phyloP scores from a whole-genome alignment of 257 asterid species.

The Gentiana straminea region DNA sequence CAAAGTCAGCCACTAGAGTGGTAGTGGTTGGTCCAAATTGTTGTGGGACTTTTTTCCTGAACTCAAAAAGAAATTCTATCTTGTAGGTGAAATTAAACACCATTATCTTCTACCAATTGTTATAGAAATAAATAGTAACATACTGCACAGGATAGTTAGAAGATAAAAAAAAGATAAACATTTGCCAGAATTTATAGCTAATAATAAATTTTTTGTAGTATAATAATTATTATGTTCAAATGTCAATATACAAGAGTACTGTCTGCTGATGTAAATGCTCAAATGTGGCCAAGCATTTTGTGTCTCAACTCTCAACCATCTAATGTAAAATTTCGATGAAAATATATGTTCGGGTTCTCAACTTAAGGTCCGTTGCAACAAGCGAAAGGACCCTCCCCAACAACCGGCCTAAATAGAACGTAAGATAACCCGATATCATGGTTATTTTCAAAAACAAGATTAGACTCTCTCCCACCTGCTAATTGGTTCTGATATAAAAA shows the following conservation, averaged over 20 bases:
- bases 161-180: too few species aligned
- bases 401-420: not conserved
- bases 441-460: not conserved
- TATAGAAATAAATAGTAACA: too few species aligned
- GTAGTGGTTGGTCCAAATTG: too few species aligned
- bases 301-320: conserved; percentile 7
- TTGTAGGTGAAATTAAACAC: too few species aligned
- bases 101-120: too few species aligned
- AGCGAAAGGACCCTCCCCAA: not conserved
- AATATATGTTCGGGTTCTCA: conserved; percentile 6
- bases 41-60: too few species aligned
- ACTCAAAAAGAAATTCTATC: too few species aligned
- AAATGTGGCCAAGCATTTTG: conserved; percentile 2
- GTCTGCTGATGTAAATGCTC: conserved; percentile 2
- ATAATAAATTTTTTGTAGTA: not conserved
- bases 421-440: conserved; percentile 4
- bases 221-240: conserved; percentile 1
- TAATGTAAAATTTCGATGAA: conserved; percentile 5
- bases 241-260: conserved; percentile 7
- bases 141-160: too few species aligned
- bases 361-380: conserved; percentile 8
- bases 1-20: too few species aligned
- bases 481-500: conserved; percentile 7
- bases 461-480: conserved; percentile 9
- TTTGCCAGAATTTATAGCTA: too few species aligned